Conservation (phyloP, 108 stramenopile genomes). For the Skeletonema costatum region DNA sequence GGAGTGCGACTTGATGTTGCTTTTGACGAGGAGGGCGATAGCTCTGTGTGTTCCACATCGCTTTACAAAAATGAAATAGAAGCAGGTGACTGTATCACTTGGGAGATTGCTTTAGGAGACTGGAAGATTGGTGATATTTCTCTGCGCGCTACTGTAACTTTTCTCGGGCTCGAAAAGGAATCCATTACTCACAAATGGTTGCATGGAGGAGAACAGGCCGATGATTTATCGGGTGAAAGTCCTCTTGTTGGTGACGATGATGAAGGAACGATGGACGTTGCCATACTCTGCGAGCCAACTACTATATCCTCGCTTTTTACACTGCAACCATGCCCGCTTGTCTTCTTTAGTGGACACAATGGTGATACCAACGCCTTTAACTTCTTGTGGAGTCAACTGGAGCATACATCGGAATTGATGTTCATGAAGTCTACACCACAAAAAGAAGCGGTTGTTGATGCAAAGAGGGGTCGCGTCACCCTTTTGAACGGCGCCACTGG, state of each 20-base stretch:
- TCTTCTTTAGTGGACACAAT: constrained; percentile 58
- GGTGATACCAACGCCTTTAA: constrained; percentile 70
- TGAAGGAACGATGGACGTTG: constrained; percentile 51
- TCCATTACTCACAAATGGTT: constrained; percentile 57
- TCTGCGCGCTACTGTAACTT: constrained; percentile 60
- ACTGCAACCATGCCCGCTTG: constrained; percentile 81
- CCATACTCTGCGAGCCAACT: constrained; percentile 53
- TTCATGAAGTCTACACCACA: neutral
- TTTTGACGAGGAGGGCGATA: constrained; percentile 17
- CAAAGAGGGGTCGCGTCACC: constrained; percentile 21
- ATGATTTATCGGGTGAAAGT: constrained; percentile 36
- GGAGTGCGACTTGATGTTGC: constrained; percentile 49
- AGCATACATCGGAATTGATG: neutral
- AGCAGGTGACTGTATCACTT: constrained; percentile 71
- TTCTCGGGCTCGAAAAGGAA: constrained; percentile 64
- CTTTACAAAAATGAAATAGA: constrained; percentile 60
- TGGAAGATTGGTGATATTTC: constrained; percentile 46
- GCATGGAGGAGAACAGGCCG: constrained; percentile 22
- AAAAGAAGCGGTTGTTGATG: neutral
- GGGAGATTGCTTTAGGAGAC: constrained; percentile 59
- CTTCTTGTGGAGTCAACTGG: constrained; percentile 69
- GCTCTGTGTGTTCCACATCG: constrained; percentile 36
- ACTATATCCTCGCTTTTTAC: constrained; percentile 58
- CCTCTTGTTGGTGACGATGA: constrained; percentile 48
- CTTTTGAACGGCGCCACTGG: constrained; percentile 16